phyloP scores from a whole-genome alignment of 1,284 basidiomycete species.

The Sanghuangporus baumii region DNA sequence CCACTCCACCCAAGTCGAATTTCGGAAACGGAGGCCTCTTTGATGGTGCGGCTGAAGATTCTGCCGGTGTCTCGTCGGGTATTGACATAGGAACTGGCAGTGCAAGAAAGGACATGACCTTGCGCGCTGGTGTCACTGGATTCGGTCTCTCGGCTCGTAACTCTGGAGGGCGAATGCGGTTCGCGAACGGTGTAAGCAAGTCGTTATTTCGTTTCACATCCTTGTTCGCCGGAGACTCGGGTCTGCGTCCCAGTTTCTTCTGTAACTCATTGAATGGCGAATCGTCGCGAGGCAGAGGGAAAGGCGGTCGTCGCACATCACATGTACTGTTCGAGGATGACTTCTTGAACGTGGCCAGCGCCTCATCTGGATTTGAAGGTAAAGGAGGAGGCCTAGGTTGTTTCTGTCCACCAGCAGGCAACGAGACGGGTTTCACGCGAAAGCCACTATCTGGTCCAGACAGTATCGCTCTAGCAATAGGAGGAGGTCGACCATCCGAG shows the following conservation, averaged over 20 bases:
- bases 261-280: background rate
- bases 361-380: background rate
- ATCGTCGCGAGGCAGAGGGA: background rate
- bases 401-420: background rate
- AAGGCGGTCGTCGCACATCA: background rate
- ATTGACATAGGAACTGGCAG: background rate
- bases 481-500: background rate
- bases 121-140: background rate
- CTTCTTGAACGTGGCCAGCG: background rate
- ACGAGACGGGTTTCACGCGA: background rate
- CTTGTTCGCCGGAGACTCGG: background rate
- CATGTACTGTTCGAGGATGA: background rate
- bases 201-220: background rate
- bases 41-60: background rate
- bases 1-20: slow-evolving; percentile 2
- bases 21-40: slow-evolving; percentile 1
- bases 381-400: background rate
- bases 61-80: background rate
- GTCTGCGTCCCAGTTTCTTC: background rate
- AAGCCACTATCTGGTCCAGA: background rate
- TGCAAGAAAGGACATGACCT: slow-evolving; percentile 7
- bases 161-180: background rate
- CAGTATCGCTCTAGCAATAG: background rate
- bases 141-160: background rate
- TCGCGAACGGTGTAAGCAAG: background rate